A percentile compares a stretch with the other conserved stretches of the same genome.
phyloP scores from a whole-genome alignment of 371 early-diverging fungal genomes.

The Thermomucor indicae-seudaticae region DNA sequence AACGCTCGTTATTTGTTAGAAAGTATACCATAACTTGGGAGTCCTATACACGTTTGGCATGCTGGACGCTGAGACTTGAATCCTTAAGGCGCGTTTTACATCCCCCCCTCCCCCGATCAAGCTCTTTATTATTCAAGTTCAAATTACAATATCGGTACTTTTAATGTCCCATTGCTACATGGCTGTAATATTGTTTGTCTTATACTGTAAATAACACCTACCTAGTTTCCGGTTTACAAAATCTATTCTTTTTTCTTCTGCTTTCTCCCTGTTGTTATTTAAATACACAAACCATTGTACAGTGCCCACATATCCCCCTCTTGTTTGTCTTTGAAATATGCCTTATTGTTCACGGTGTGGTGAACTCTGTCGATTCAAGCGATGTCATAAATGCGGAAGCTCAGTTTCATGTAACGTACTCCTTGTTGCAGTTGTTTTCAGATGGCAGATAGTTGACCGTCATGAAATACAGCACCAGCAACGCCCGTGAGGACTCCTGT shows the following conservation, averaged over 20 bases:
- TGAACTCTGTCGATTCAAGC: slow-evolving; percentile 23
- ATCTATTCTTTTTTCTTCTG: neutral
- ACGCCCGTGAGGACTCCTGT: too few species aligned
- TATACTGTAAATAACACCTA: too few species aligned
- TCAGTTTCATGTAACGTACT: slow-evolving; percentile 10
- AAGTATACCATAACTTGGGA: neutral
- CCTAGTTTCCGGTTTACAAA: too few species aligned
- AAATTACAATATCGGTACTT: too few species aligned
- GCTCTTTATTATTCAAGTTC: too few species aligned
- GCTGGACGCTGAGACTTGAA: too few species aligned
- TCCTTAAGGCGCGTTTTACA: too few species aligned
- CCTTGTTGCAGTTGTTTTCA: neutral
- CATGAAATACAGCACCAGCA: too few species aligned
- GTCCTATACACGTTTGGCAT: neutral
- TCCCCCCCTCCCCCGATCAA: too few species aligned
- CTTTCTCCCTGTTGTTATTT: neutral
- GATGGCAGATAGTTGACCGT: too few species aligned
- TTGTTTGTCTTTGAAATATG: slow-evolving; percentile 15
- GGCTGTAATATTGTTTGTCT: too few species aligned
- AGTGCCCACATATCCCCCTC: neutral
- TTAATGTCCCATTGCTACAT: too few species aligned
- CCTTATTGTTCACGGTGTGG: slow-evolving; percentile 35
- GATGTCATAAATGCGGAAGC: slow-evolving; percentile 29
- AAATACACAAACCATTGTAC: neutral
- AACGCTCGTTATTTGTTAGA: slow-evolving; percentile 1